phyloP scores from a whole-genome alignment of 352 stramenopile species.

The Thalassiosira livingstoniorum region DNA sequence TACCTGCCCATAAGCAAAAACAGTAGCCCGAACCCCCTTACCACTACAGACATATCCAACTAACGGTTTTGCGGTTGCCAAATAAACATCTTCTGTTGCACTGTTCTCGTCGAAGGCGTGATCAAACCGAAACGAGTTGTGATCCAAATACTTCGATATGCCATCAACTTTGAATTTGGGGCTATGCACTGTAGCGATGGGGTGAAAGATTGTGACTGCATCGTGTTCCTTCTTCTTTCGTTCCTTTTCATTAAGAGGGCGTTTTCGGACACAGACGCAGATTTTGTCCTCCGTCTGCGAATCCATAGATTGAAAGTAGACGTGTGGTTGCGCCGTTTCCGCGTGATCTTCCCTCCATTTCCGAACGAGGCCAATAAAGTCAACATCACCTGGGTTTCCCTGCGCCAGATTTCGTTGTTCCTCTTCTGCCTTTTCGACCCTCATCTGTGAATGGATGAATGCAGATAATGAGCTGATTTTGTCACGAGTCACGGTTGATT shows the following conservation, averaged over 20 bases:
- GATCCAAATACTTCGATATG: conserved; percentile 98
- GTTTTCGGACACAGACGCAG: conserved; percentile 88
- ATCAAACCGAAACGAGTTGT: conserved; percentile 94
- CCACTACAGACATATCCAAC: conserved; percentile 92
- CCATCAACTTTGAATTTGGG: conserved; percentile 98
- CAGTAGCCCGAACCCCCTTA: conserved; percentile 90
- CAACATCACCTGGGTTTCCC: conserved; percentile 89
- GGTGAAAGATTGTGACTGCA: conserved; percentile 94
- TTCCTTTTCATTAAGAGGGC: conserved; percentile 86
- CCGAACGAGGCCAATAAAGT: conserved; percentile 87
- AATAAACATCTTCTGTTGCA: conserved; percentile 93
- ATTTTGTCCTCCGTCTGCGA: conserved; percentile 69
- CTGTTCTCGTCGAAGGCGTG: conserved; percentile 94
- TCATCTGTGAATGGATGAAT: too few species aligned
- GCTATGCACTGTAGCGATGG: conserved; percentile 94
- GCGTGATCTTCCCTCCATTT: conserved; percentile 80
- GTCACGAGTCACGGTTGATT: too few species aligned
- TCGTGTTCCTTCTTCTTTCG: conserved; percentile 91
- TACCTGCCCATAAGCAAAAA: conserved; percentile 98
- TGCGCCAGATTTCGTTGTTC: conserved; percentile 71
- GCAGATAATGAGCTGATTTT: too few species aligned
- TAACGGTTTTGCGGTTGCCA: conserved; percentile 91
- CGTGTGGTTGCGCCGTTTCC: conserved; percentile 21
- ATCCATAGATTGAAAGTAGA: background rate
- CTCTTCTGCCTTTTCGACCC: conserved; percentile 61